These are phyloP conservation scores for Tephrocybe sp. DNA, from an alignment of 768 basidiomycete species.

Conservation along the genomic window DNA sequence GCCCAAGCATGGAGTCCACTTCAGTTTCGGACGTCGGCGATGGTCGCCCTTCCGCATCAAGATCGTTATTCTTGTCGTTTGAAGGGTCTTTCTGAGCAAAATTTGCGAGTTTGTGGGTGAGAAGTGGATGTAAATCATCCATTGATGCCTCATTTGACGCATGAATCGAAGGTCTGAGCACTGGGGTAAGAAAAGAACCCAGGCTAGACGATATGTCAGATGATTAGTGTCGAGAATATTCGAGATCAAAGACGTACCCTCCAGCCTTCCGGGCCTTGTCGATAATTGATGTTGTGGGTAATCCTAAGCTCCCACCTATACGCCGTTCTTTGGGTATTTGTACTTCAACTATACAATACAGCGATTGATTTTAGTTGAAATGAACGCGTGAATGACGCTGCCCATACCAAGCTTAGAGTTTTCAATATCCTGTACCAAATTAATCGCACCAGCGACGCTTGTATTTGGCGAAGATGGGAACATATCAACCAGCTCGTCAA, in stretches of 20 bases:
- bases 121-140: slow-evolving; percentile 5
- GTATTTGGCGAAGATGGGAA: slow-evolving; percentile 45
- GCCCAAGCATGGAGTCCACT: slow-evolving; percentile 12
- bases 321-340: slow-evolving; percentile 51
- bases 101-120: not conserved
- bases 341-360: slow-evolving; percentile 41
- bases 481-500: slow-evolving; percentile 50
- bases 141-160: slow-evolving; percentile 24
- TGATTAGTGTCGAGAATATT: not conserved
- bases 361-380: not conserved
- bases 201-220: slow-evolving; percentile 25
- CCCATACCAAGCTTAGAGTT: slow-evolving; percentile 49
- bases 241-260: slow-evolving; percentile 1
- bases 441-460: slow-evolving; percentile 30
- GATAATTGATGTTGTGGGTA: slow-evolving; percentile 3
- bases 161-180: slow-evolving; percentile 19
- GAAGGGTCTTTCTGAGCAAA: too few species aligned
- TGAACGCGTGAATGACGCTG: not conserved
- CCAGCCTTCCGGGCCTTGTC: slow-evolving; percentile 15
- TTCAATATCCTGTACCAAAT: slow-evolving; percentile 32
- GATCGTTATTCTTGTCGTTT: too few species aligned
- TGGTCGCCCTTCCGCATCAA: too few species aligned
- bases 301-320: slow-evolving; percentile 37
- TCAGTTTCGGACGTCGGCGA: too few species aligned
- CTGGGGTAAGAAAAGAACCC: slow-evolving; percentile 34